phyloP scores from a whole-genome alignment of 2,329 filamentous ascomycete species.

The Apiospora arundinis region DNA sequence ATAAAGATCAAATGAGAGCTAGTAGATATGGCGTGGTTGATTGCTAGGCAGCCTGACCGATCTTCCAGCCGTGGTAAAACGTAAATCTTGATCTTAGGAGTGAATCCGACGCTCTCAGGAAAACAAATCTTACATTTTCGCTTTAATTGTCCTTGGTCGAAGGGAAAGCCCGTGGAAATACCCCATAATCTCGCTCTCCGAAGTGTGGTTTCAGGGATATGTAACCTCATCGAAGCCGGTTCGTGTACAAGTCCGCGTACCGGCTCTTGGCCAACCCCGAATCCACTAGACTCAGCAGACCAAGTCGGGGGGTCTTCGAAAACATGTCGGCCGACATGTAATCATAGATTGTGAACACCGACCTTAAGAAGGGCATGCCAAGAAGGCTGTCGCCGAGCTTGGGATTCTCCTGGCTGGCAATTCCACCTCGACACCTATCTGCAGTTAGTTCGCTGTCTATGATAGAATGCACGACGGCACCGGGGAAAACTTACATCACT shows the following conservation, averaged over 20 bases:
- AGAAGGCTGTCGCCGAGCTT: slow-evolving; percentile 12
- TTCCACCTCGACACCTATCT: slow-evolving; percentile 11
- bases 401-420: background rate
- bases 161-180: no score
- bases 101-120: no score
- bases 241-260: slow-evolving; percentile 18
- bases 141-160: no score
- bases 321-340: slow-evolving; percentile 19
- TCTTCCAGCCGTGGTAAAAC: no score
- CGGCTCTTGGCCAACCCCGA: background rate
- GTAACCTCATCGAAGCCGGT: background rate
- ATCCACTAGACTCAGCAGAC: slow-evolving; percentile 17
- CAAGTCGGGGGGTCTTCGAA: slow-evolving; percentile 1
- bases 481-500: background rate
- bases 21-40: no score
- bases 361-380: slow-evolving; percentile 19
- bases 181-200: no score
- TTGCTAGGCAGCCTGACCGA: no score
- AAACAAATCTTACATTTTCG: no score
- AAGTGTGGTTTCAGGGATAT: no score
- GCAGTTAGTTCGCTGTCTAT: background rate
- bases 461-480: no score
- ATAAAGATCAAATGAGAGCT: no score
- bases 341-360: slow-evolving; percentile 19
- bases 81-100: no score